Evolutionary conservation across 306 rosid genomes (phyloP).

Genomic region (Trichosanthes cucumerina): DNA sequence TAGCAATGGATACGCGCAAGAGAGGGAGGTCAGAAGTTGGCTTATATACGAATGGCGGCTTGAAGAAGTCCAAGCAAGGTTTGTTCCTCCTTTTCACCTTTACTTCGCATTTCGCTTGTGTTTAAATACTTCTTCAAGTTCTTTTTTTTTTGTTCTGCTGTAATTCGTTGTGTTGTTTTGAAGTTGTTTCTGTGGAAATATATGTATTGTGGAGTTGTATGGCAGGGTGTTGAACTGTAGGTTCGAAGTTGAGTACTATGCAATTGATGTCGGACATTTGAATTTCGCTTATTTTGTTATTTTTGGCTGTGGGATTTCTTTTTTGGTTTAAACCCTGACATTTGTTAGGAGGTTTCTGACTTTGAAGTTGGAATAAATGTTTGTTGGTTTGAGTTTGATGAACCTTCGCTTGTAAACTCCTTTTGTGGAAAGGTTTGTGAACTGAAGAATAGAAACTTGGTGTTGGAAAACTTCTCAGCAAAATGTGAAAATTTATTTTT

Average conservation of each 20-base stretch:
- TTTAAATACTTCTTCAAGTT: background rate
- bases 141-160: background rate
- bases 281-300: background rate
- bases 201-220: background rate
- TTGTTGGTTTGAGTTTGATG: background rate
- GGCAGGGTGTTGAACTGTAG: background rate
- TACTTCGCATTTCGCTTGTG: background rate
- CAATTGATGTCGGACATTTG: background rate
- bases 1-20: conserved; percentile 53
- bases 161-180: background rate
- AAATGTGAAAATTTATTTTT: background rate
- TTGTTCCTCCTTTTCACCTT: background rate
- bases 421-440: background rate
- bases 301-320: background rate
- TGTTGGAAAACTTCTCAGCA: background rate
- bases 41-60: conserved; percentile 42
- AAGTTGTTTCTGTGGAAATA: background rate
- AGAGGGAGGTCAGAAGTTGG: conserved; percentile 49
- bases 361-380: background rate
- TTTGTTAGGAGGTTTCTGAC: background rate
- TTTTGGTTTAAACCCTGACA: background rate
- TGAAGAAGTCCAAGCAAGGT: conserved; percentile 61
- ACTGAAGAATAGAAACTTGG: background rate
- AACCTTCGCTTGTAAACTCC: background rate
- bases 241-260: background rate